Percentiles rank a stretch among this genome's conserved stretches.
phyloP scores from a whole-genome alignment of 2,329 filamentous ascomycete species.

The Arachnomyces sp. region DNA sequence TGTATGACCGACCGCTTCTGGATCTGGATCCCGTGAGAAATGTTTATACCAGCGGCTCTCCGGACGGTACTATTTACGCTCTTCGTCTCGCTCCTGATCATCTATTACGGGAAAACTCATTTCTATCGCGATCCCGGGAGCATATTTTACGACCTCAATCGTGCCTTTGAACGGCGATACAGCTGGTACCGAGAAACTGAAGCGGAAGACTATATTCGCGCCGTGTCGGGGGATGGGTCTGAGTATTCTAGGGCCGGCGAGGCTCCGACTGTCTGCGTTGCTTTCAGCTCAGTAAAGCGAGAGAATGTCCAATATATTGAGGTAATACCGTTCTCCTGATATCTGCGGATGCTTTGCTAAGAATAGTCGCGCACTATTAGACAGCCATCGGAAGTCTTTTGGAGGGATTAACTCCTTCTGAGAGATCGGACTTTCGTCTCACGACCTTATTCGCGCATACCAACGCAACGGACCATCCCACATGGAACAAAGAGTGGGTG shows the following conservation, averaged over 20 bases:
- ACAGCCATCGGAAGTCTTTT: constrained; percentile 14
- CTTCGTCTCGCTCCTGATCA: neutral
- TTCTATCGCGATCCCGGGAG: constrained; percentile 16
- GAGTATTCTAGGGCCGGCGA: neutral
- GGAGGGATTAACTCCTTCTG: constrained; percentile 14
- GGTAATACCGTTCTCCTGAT: too few species aligned
- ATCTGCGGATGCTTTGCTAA: too few species aligned
- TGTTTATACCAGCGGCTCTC: too few species aligned
- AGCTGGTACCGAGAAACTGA: constrained; percentile 8
- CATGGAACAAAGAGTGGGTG: constrained; percentile 14
- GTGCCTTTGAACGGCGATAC: constrained; percentile 14
- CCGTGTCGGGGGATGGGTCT: neutral
- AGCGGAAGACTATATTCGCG: constrained; percentile 8
- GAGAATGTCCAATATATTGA: constrained; percentile 13
- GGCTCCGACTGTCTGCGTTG: constrained; percentile 6
- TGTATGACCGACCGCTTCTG: too few species aligned
- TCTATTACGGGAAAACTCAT: constrained; percentile 5
- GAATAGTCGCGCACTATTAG: neutral
- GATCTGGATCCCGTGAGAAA: too few species aligned
- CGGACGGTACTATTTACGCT: neutral
- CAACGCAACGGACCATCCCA: constrained; percentile 10
- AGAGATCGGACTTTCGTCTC: constrained; percentile 14
- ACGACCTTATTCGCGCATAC: constrained; percentile 15
- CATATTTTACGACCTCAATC: constrained; percentile 11
- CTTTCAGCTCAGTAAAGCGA: constrained; percentile 12